Base-by-base conservation (phyloP, 2,329 filamentous ascomycete species). In the Aspergillus glaucus region DNA sequence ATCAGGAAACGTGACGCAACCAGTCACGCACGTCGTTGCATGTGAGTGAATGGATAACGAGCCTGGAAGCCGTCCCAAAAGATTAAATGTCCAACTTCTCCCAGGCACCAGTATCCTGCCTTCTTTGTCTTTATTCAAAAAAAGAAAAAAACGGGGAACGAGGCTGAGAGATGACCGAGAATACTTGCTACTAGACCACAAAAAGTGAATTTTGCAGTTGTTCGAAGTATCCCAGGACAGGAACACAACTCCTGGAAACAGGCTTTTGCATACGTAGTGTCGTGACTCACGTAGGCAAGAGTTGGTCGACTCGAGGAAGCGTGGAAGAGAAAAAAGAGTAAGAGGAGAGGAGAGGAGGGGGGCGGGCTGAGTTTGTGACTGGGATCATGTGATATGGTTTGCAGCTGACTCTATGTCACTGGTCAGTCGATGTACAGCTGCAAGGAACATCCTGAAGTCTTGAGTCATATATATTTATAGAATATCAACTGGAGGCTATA, bases 221-320 rank as follows among this genome's bases (percentile, higher is more conserved):
- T 17, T 12, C 17, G 6, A 37, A 37, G 34, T 37, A 37, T 37
- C 9, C 34, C 34, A 8, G 34, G 55, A 58, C 54, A 52, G 60
- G 71, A 28, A 26, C 24, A 28, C 22, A 75, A 78, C 73, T 74
- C 76, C 71, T 72, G 75, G 76, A 79, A 79, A 74, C 21, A 28
- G 26, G 41, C 14, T 69, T 70, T 70, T 70, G 76, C 76, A 76
- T 78, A 76, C 73, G 71, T 71, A 48, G 46, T 45, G 30, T 24
- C 41, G 47, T 58, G 54, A 62, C 54, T 61, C 59, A 56, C 58
- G 55, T 57, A 56, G 26, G 62, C 56, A 55, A 54, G 55, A 52
- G 57, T 56, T 64, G 65, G 67, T 66, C 68, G 61, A 69, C 69
- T 70, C 70, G 62, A 56, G 61, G 66, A 65, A 69, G 66, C 70